Conservation (phyloP, 1,284 basidiomycete genomes). For the Stereum hirsutum region DNA sequence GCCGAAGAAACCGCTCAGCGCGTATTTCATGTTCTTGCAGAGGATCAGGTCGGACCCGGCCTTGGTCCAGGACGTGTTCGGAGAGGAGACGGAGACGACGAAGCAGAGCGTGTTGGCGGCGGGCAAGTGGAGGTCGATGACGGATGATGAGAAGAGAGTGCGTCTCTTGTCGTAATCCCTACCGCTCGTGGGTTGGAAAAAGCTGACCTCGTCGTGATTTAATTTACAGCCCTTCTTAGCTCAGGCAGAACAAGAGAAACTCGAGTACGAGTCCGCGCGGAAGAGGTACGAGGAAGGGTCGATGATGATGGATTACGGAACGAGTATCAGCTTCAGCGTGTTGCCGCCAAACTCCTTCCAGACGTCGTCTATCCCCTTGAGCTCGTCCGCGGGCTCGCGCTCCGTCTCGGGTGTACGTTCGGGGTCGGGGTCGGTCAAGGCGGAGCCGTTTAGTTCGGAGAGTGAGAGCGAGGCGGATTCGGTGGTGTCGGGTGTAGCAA, state of each 20-base stretch:
- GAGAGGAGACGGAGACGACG: conserved; percentile 90
- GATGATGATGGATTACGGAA: conserved; percentile 53
- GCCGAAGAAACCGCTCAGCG: conserved; percentile 91
- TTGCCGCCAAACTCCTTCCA: conserved; percentile 49
- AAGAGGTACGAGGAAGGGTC: conserved; percentile 79
- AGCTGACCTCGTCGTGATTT: conserved; percentile 8
- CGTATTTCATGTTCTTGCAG: conserved; percentile 94
- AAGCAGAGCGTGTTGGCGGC: conserved; percentile 93
- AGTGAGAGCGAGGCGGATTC: conserved; percentile 43
- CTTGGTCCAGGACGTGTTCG: conserved; percentile 76
- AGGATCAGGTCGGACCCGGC: conserved; percentile 71
- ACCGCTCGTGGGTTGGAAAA: conserved; percentile 3
- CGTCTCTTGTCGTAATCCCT: conserved; percentile 7
- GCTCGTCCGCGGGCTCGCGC: too few relatives aligned
- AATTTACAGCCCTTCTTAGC: conserved; percentile 72
- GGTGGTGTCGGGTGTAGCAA: too few relatives aligned
- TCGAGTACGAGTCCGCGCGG: conserved; percentile 79
- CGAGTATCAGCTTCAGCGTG: conserved; percentile 73
- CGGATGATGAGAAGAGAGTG: conserved; percentile 87
- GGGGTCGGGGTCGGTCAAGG: conserved; percentile 48
- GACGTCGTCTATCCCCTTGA: conserved; percentile 28
- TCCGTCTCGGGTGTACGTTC: too few relatives aligned
- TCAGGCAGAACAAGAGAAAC: conserved; percentile 88
- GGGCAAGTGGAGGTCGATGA: conserved; percentile 86
- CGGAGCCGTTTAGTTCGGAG: conserved; percentile 42